Conservation (phyloP, 176 grass and related monocot species). For the Eragrostis nindensis region DNA sequence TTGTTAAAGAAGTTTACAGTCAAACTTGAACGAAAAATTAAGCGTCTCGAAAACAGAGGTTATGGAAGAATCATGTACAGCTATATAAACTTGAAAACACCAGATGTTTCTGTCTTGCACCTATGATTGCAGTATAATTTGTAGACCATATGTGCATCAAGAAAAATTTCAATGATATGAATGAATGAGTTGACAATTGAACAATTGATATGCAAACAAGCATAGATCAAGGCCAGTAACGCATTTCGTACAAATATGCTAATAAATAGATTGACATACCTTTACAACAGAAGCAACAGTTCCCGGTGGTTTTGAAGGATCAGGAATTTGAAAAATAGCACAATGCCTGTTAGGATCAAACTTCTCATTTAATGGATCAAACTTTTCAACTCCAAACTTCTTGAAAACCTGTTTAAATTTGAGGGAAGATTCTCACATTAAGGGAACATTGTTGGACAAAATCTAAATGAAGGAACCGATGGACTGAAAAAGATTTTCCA, state of each 20-base stretch:
- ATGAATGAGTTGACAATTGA: neutral
- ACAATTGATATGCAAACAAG: neutral
- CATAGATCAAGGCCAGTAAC: constrained; percentile 26
- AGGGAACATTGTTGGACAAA: constrained; percentile 8
- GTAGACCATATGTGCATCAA: neutral
- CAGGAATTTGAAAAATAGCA: constrained; percentile 64
- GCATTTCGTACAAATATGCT: constrained; percentile 4
- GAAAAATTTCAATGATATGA: constrained; percentile 13
- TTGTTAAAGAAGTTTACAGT: neutral
- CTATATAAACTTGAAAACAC: neutral
- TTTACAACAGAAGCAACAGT: constrained; percentile 68
- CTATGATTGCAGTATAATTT: neutral
- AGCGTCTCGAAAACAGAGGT: neutral
- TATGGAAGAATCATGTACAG: neutral
- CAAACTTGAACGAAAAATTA: neutral
- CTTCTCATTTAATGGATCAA: constrained; percentile 60
- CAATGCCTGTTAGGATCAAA: constrained; percentile 67
- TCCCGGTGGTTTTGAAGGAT: constrained; percentile 55
- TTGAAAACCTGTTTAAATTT: constrained; percentile 63
- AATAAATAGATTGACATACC: constrained; percentile 37
- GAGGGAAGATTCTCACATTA: neutral
- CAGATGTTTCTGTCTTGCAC: neutral
- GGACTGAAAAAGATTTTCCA: neutral
- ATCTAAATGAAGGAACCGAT: neutral
- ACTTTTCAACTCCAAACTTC: constrained; percentile 75